Evolutionary conservation across 1,139 yeast species (phyloP).

Genomic region (Pichia sp.): DNA sequence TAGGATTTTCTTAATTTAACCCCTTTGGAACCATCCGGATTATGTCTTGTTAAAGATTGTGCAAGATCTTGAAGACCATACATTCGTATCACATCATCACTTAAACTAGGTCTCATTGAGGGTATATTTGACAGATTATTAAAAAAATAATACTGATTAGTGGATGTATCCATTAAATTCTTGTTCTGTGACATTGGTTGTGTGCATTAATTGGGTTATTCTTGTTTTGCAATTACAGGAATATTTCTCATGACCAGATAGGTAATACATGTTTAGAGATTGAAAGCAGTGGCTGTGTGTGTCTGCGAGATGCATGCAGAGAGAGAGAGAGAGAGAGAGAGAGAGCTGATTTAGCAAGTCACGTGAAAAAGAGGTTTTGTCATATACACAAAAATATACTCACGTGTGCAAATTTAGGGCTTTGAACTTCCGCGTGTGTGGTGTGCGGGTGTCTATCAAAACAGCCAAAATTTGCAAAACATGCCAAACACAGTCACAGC

Average conservation of each 20-base stretch:
- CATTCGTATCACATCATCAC: conserved; percentile 59
- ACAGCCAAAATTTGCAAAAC: neutral
- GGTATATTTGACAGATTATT: conserved; percentile 37
- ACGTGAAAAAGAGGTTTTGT: neutral
- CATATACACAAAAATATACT: no score
- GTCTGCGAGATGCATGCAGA: no score
- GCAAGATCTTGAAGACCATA: conserved; percentile 69
- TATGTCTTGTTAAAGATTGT: conserved; percentile 76
- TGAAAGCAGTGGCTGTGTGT: no score
- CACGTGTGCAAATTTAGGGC: neutral
- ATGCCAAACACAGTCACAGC: neutral
- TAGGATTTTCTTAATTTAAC: conserved; percentile 89
- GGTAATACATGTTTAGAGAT: no score
- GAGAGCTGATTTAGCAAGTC: no score
- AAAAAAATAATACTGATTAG: conserved; percentile 35
- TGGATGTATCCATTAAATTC: neutral
- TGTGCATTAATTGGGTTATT: neutral
- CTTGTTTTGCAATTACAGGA: no score
- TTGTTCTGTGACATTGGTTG: neutral
- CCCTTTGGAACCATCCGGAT: conserved; percentile 83
- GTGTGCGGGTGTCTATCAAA: neutral
- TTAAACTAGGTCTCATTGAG: conserved; percentile 59
- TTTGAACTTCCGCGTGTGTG: neutral
- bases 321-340: no score
- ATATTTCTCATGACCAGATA: no score